Evolutionary conservation across 805 yeast genomes (phyloP).

Genomic region (Lachancea meyersii): DNA sequence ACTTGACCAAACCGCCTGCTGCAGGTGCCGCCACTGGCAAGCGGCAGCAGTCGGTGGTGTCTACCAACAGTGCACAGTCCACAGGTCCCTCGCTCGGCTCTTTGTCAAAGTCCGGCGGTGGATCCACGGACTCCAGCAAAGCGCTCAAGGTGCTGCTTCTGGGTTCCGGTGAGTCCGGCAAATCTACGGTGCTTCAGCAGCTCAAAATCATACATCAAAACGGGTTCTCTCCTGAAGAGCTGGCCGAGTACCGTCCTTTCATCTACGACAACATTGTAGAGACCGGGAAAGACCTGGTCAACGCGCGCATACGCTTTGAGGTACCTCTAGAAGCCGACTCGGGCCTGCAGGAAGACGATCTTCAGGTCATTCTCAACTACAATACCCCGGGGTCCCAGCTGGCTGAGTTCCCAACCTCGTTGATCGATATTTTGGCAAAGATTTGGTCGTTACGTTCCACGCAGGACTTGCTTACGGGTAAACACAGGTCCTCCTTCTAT

Average conservation of each 20-base stretch:
- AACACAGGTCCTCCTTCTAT: conserved; percentile 66
- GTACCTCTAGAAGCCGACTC: conserved; percentile 31
- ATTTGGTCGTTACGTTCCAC: conserved; percentile 59
- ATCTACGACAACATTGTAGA: conserved; percentile 74
- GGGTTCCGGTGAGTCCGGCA: conserved; percentile 66
- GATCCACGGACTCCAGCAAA: conserved; percentile 6
- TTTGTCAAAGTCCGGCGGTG: conserved; percentile 6
- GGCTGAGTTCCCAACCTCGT: conserved; percentile 43
- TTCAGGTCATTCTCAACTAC: conserved; percentile 14
- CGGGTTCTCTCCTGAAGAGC: conserved; percentile 46
- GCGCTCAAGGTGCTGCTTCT: conserved; percentile 58
- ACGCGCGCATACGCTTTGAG: conserved; percentile 52
- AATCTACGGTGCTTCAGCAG: conserved; percentile 37
- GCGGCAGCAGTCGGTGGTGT: conserved; percentile 7
- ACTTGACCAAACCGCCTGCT: not conserved
- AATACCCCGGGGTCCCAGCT: conserved; percentile 5
- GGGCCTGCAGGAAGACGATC: conserved; percentile 29
- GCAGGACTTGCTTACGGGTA: conserved; percentile 42
- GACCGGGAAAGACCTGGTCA: conserved; percentile 63
- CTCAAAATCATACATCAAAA: conserved; percentile 32
- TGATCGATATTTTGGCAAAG: conserved; percentile 41
- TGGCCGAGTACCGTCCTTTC: conserved; percentile 67
- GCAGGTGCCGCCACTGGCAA: not conserved
- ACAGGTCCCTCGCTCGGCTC: conserved; percentile 4
- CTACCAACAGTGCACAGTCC: conserved; percentile 5